Evolutionary conservation across 2,329 filamentous ascomycete genomes (phyloP).

Genomic region (Neocucurbitaria cava): DNA sequence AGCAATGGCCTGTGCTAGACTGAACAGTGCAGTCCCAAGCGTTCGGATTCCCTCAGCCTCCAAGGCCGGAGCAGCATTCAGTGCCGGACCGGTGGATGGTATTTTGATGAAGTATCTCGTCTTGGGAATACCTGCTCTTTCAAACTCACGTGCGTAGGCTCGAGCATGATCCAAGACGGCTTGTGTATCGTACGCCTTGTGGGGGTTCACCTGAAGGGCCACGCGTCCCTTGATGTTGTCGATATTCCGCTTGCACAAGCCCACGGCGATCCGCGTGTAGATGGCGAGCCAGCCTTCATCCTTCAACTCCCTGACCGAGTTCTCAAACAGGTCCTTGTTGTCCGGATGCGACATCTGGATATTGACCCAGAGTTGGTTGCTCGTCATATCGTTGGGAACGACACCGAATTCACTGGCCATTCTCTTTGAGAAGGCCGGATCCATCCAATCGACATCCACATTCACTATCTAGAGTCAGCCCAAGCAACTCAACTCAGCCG

Average conservation of each 20-base stretch:
- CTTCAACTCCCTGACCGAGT: background rate
- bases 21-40: background rate
- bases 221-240: background rate
- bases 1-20: background rate
- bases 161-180: background rate
- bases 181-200: background rate
- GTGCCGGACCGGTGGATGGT: background rate
- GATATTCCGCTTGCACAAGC: background rate
- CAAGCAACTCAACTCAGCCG: too few species aligned
- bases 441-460: background rate
- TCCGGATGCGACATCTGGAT: background rate
- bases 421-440: background rate
- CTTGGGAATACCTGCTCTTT: background rate
- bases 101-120: background rate
- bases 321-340: background rate
- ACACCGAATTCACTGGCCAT: background rate
- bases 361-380: background rate
- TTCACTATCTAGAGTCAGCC: background rate
- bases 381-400: background rate
- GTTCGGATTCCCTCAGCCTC: background rate
- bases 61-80: background rate
- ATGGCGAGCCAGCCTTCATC: background rate
- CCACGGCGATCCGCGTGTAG: background rate
- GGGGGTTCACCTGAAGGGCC: background rate
- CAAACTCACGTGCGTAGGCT: background rate